Base-by-base conservation (phyloP, 2,329 filamentous ascomycete species). In the Epichloe gansuensis region DNA sequence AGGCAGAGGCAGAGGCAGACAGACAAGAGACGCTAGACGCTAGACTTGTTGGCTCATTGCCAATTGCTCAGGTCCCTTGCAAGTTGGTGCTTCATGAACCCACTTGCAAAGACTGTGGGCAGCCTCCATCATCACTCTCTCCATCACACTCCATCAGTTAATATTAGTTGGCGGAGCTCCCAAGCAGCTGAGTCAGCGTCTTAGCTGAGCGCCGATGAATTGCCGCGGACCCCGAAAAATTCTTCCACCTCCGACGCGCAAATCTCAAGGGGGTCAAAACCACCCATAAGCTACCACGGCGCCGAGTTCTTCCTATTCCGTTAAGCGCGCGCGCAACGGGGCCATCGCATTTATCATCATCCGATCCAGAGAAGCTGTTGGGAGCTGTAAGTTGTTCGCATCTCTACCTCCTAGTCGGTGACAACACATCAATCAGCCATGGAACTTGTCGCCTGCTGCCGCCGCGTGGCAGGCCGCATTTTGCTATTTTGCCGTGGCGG, bases 251-350 rank as follows among this genome's bases (percentile, higher is more conserved):
- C 64, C 64, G 63, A 63, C 54, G 56, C 52, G 52, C 52, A 44
- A 58, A 60, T 60, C 56, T 58, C 56, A 41, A 58, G 49, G 44
- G 53, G 53, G 57, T 57, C 58, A 64, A 65, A 66, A 66, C 63
- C 65, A 61, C 58, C 63, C 60, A 62, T 59, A 59, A 59, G 56
- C 54, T 55, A 49, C 55, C 55, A 60, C 59, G 65, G 63, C 58
- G 62, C 64, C 64, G 68, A 70, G 69, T 72, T 72, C 69, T 72
- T 72, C 70, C 70, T 71, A 64, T 68, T 72, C 70, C 70, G 70
- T 69, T 64, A 61, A 65, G 59, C 61, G 58, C 56, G 60, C 51
- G 35, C 48, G 49, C 43, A 47, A 60, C 60, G 58, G 67, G 63
- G 62, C 66, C 66, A 63, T 69, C 67, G 66, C 68, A 70, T 69